These are phyloP conservation scores for Leccinum incarnatum DNA, from an alignment of 768 basidiomycete genomes.

Conservation along the genomic window DNA sequence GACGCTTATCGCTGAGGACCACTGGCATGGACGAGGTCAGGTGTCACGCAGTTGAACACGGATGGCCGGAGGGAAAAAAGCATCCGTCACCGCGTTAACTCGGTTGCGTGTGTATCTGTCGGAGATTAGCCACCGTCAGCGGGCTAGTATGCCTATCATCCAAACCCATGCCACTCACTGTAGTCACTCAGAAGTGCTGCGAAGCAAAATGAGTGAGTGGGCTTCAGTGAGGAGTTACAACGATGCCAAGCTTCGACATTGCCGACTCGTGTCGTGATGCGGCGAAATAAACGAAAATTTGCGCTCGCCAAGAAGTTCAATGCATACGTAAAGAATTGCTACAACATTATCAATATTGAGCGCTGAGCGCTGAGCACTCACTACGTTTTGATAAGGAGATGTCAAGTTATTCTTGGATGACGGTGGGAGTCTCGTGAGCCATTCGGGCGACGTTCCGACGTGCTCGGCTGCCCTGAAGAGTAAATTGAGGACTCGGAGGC, in stretches of 20 bases:
- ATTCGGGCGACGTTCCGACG: neutral
- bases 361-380: neutral
- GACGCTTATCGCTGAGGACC: constrained; percentile 10
- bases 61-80: neutral
- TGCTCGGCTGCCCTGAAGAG: neutral
- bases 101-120: constrained; percentile 3
- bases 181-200: neutral
- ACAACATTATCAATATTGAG: neutral
- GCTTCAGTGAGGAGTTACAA: neutral
- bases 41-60: neutral
- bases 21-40: neutral
- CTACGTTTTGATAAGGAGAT: neutral
- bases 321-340: neutral
- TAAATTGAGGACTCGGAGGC: neutral
- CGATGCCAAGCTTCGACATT: neutral
- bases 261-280: neutral
- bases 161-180: constrained; percentile 5
- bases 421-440: neutral
- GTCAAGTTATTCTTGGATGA: neutral
- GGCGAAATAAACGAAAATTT: neutral
- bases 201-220: neutral
- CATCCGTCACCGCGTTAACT: neutral
- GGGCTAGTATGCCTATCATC: neutral
- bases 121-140: neutral
- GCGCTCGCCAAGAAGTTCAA: neutral